Evolutionary conservation across 208 protist species (phyloP).

Genomic region (Angomonas deanei): DNA sequence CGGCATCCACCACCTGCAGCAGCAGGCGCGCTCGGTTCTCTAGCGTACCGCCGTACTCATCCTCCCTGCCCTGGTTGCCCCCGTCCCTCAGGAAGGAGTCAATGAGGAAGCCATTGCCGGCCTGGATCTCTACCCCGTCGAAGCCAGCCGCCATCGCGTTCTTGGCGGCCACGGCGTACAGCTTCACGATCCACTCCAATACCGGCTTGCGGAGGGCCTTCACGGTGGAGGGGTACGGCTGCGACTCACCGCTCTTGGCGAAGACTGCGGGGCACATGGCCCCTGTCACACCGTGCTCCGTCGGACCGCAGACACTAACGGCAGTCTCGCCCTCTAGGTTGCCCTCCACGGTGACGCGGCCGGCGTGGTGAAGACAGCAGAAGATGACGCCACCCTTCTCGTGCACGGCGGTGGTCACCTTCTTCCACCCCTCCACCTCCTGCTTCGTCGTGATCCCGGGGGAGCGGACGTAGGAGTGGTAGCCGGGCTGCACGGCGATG

Average conservation of each 20-base stretch:
- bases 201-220: slow-evolving; percentile 17
- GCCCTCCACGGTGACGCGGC: slow-evolving; percentile 21
- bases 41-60: slow-evolving; percentile 71
- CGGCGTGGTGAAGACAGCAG: slow-evolving; percentile 50
- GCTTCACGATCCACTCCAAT: slow-evolving; percentile 32
- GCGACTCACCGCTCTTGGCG: neutral
- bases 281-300: slow-evolving; percentile 7
- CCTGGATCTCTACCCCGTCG: slow-evolving; percentile 84
- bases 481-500: slow-evolving; percentile 31
- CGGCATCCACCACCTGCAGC: slow-evolving; percentile 45
- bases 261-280: slow-evolving; percentile 6
- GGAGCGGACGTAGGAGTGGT: slow-evolving; percentile 19
- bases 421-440: slow-evolving; percentile 51
- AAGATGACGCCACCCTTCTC: slow-evolving; percentile 45
- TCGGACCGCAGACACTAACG: slow-evolving; percentile 5
- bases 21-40: slow-evolving; percentile 45
- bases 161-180: slow-evolving; percentile 45
- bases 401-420: slow-evolving; percentile 60
- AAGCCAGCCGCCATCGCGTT: slow-evolving; percentile 66
- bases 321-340: slow-evolving; percentile 13
- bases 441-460: slow-evolving; percentile 39
- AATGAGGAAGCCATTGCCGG: slow-evolving; percentile 74
- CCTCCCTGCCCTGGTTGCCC: slow-evolving; percentile 50
- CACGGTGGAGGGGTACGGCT: slow-evolving; percentile 11
- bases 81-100: slow-evolving; percentile 56